Evolutionary conservation across 208 protist species (phyloP).

Genomic region (Trypanosoma cruzi): DNA sequence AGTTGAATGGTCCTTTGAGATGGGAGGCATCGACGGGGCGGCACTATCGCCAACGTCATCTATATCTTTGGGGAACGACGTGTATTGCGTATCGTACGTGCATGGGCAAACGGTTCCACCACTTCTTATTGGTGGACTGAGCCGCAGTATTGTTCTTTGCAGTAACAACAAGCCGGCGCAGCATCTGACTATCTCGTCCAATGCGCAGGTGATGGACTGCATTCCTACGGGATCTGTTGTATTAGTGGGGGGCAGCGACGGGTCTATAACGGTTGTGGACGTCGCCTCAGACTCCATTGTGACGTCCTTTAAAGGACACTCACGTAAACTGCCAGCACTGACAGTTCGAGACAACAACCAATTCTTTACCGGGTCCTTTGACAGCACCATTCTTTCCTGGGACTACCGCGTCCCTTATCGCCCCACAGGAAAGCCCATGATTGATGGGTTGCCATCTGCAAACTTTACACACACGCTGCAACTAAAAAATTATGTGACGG

Average conservation of each 20-base stretch:
- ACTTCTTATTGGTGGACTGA: slow-evolving; percentile 75
- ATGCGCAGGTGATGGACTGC: slow-evolving; percentile 71
- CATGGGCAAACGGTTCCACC: slow-evolving; percentile 41
- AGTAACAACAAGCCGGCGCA: slow-evolving; percentile 34
- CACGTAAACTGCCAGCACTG: slow-evolving; percentile 76
- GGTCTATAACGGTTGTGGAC: slow-evolving; percentile 66
- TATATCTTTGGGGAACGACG: slow-evolving; percentile 66
- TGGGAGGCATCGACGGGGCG: slow-evolving; percentile 23
- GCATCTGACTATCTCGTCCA: slow-evolving; percentile 52
- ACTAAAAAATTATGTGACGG: slow-evolving; percentile 84
- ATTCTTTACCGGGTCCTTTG: slow-evolving; percentile 84
- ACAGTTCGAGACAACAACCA: slow-evolving; percentile 68
- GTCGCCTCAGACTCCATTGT: slow-evolving; percentile 30
- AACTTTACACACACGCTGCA: slow-evolving; percentile 60
- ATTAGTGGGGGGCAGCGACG: slow-evolving; percentile 80
- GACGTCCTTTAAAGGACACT: slow-evolving; percentile 51
- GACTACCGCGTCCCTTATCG: slow-evolving; percentile 53
- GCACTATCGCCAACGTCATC: slow-evolving; percentile 48
- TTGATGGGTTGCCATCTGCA: slow-evolving; percentile 6
- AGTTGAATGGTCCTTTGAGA: slow-evolving; percentile 57
- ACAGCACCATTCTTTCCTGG: slow-evolving; percentile 82
- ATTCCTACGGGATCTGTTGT: slow-evolving; percentile 43
- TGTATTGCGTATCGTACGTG: slow-evolving; percentile 78
- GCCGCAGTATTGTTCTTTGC: slow-evolving; percentile 68
- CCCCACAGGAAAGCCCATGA: slow-evolving; percentile 32